Conservation (phyloP, 345 rosid species). For the Melaleuca quinquenervia region DNA sequence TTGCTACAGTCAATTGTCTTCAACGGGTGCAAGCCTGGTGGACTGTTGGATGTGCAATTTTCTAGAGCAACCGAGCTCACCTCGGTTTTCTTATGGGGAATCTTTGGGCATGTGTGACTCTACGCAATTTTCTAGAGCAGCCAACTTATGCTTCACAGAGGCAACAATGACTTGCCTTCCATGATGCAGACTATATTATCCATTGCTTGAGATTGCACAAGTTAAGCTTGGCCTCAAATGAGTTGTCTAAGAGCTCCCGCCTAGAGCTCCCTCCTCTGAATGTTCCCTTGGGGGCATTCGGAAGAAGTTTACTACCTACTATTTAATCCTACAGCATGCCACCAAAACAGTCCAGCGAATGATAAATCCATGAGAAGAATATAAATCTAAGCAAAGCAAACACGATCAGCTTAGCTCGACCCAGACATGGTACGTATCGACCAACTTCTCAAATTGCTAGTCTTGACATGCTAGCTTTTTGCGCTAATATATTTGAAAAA, state of each 20-base stretch:
- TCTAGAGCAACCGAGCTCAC: constrained; percentile 67
- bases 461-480: not conserved
- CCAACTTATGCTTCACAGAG: not conserved
- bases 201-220: not conserved
- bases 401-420: not conserved
- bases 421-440: not conserved
- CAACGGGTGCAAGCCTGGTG: constrained; percentile 86
- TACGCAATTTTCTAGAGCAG: not conserved
- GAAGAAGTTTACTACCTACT: not conserved
- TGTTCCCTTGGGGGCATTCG: not conserved
- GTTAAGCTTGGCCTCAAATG: not conserved
- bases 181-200: not conserved
- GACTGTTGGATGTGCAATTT: constrained; percentile 36
- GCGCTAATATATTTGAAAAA: not conserved
- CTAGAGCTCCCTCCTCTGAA: not conserved
- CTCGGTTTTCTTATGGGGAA: constrained; percentile 77
- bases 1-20: constrained; percentile 43
- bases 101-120: constrained; percentile 46
- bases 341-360: not conserved
- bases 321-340: not conserved
- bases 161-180: not conserved
- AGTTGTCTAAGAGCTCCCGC: not conserved
- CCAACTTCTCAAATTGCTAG: not conserved
- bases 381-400: not conserved
- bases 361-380: not conserved